Evolutionary conservation across 225 moss, liverwort and hornwort species (phyloP), one percentile per base, ranked within the genome.

Genomic region (Thuidium tamariscinum): DNA sequence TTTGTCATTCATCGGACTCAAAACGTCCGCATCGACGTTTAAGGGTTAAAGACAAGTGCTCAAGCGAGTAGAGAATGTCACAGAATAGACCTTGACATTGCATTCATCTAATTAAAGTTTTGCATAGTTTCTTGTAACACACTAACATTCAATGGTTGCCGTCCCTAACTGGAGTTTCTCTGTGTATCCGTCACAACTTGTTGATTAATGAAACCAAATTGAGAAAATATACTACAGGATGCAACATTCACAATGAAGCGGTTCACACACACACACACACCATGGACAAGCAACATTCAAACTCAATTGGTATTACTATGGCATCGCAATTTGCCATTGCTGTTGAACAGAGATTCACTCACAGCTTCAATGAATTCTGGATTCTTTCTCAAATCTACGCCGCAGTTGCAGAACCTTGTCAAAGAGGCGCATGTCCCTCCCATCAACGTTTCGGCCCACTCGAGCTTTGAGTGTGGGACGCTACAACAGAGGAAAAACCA

Each of bases 371-470:
- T 66, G 37, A 60, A 23, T 13, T 84, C 7, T 57, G 37, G 18
- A 75, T 82, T 89, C 89, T 25, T 85, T 84, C 87, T 95, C 92
- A 74, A 95, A 96, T 83, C 90, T 89, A 72, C 94, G 93, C 82
- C 96, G 93, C 66, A 94, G 81, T 81, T 95, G 89, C 81, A 96
- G 54, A 61, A 93, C 93, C 85, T 91, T 93, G 80, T 93, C 91
- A 56, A 94, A 96, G 32, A 95, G 86, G 56, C 89, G 91, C 69
- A 93, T 57, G 87, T 96, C 95, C 89, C 94, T 82, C 39, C 96
- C 97, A 74, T 96, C 96, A 86, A 95, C 91, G 84, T 93, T 96
- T 48, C 96, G 92, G n/a, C 94, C 96, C 82, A 94, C 94, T 77
- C 95, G 91, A 7, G 94, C 94, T 84, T 93, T 95, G 86, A 96